Evolutionary conservation across 1,284 basidiomycete species (phyloP).

Genomic region (Acaromyces ingoldii): DNA sequence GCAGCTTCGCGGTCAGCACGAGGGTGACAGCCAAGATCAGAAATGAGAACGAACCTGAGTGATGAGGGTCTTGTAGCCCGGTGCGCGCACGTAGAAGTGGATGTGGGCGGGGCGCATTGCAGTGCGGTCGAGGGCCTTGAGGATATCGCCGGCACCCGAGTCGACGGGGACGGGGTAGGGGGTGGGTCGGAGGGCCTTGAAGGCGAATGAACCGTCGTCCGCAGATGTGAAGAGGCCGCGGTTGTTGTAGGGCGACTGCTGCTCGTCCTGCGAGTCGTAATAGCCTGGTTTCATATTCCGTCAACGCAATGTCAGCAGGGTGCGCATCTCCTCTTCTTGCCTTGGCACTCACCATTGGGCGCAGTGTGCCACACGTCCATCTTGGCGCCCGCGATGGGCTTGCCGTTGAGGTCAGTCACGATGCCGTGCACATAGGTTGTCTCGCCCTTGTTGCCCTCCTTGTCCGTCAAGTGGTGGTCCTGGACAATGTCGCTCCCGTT

Average conservation of each 20-base stretch:
- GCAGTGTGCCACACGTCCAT: conserved; percentile 53
- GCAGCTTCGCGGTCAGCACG: background rate
- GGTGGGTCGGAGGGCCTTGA: conserved; percentile 49
- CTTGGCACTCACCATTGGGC: conserved; percentile 38
- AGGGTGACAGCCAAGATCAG: background rate
- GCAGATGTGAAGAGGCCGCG: conserved; percentile 50
- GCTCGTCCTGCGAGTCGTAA: conserved; percentile 52
- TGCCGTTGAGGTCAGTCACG: conserved; percentile 45
- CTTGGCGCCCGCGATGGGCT: conserved; percentile 47
- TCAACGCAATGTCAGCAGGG: too few species aligned
- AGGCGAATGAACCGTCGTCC: conserved; percentile 44
- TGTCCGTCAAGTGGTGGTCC: conserved; percentile 37
- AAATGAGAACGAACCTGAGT: conserved; percentile 34
- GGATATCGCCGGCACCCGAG: conserved; percentile 48
- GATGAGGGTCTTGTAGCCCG: conserved; percentile 17
- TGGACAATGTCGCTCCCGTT: conserved; percentile 41
- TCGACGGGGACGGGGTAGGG: conserved; percentile 54
- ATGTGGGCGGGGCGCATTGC: conserved; percentile 53
- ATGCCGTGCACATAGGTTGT: conserved; percentile 47
- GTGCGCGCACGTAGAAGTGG: conserved; percentile 30
- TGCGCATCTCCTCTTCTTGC: too few species aligned
- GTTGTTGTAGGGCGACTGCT: conserved; percentile 51
- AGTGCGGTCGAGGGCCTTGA: conserved; percentile 51
- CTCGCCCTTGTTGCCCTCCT: conserved; percentile 39
- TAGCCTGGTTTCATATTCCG: conserved; percentile 30